Conservation (phyloP, 139 green algal species). For the Deuterostichococcus epilithicus region DNA sequence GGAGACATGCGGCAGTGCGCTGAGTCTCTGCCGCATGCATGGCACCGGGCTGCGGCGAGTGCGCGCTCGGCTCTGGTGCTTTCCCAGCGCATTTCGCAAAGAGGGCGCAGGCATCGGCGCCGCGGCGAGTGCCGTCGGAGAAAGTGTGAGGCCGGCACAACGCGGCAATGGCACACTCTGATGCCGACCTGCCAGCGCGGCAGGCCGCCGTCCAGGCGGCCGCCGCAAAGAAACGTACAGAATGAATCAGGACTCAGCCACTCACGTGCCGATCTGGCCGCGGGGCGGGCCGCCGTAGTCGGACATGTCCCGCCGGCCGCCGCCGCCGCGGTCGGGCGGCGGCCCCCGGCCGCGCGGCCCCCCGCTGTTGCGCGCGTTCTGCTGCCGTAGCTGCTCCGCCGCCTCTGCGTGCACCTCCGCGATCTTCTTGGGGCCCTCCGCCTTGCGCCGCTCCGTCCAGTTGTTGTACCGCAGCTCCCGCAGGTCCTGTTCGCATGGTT, state of each 20-base stretch:
- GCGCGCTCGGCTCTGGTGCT: too few relatives aligned
- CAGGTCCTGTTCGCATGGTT: conserved; percentile 49
- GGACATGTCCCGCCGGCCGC: background rate
- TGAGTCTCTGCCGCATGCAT: background rate
- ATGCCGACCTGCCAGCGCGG: too few relatives aligned
- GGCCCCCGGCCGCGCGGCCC: background rate
- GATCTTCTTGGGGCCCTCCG: conserved; percentile 90
- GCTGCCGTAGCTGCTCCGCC: conserved; percentile 26
- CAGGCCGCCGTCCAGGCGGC: background rate
- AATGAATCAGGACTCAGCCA: background rate
- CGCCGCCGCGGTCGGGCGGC: conserved; percentile 4
- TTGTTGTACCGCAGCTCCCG: conserved; percentile 48
- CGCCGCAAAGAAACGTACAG: background rate
- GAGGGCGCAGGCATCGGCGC: too few relatives aligned
- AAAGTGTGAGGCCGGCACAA: too few relatives aligned
- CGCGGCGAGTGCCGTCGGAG: too few relatives aligned
- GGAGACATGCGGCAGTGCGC: background rate
- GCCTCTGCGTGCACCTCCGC: conserved; percentile 64
- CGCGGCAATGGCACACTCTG: too few relatives aligned
- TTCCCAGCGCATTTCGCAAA: too few relatives aligned
- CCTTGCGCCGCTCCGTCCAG: conserved; percentile 74
- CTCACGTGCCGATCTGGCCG: background rate
- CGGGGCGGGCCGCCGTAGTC: conserved; percentile 8
- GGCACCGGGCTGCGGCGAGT: background rate
- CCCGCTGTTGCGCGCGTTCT: background rate